Conservation (phyloP, 2,329 filamentous ascomycete genomes). For the Dissoconium aciculare region DNA sequence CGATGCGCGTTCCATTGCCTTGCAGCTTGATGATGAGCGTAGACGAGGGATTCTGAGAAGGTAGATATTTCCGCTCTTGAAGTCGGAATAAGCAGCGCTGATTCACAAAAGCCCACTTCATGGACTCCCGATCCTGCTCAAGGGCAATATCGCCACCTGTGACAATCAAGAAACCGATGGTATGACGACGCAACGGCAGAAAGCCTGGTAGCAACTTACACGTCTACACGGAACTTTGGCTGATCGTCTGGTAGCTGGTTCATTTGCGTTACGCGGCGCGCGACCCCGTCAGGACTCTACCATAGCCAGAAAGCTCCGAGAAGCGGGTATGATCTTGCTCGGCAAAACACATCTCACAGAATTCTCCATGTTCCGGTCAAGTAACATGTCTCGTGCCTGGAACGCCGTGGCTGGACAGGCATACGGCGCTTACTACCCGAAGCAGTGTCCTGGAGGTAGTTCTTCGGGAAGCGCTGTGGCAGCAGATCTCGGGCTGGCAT, state of each 20-base stretch:
- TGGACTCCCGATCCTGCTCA: slow-evolving; percentile 28
- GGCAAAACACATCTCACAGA: slow-evolving; percentile 58
- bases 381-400: slow-evolving; percentile 53
- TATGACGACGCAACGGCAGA: no score
- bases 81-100: no score
- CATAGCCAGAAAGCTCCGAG: slow-evolving; percentile 46
- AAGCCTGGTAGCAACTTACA: no score
- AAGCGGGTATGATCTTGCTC: slow-evolving; percentile 52
- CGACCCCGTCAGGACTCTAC: slow-evolving; percentile 53
- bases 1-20: slow-evolving; percentile 48
- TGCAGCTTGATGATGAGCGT: slow-evolving; percentile 46
- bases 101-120: slow-evolving; percentile 51
- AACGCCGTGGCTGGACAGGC: slow-evolving; percentile 49
- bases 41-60: no score
- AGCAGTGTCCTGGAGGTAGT: slow-evolving; percentile 52
- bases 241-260: slow-evolving; percentile 58
- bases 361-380: slow-evolving; percentile 59
- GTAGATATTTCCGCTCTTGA: no score
- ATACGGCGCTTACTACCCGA: slow-evolving; percentile 53
- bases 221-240: no score
- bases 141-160: slow-evolving; percentile 42
- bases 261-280: slow-evolving; percentile 49
- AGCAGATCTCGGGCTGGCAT: slow-evolving; percentile 43
- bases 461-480: slow-evolving; percentile 51
- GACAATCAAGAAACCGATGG: slow-evolving; percentile 63